Conservation (phyloP, 805 yeast species). For the Sugiyamaella smithiae region DNA sequence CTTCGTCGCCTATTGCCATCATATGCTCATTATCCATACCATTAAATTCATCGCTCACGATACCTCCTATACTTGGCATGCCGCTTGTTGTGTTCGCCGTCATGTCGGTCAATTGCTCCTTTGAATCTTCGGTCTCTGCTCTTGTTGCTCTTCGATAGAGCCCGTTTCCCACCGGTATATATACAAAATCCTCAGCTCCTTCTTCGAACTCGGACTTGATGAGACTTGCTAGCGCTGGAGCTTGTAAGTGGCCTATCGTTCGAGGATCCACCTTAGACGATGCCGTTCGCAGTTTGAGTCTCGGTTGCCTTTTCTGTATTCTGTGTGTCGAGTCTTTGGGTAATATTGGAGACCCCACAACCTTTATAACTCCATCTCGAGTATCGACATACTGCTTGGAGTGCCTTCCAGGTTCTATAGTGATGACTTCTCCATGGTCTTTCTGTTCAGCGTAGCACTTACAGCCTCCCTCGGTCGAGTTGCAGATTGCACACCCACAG, state of each 20-base stretch:
- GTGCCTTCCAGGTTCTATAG: constrained; percentile 23
- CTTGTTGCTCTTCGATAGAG: constrained; percentile 24
- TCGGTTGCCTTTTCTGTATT: background rate
- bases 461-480: background rate
- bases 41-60: background rate
- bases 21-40: background rate
- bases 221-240: background rate
- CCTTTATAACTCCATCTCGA: constrained; percentile 22
- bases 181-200: constrained; percentile 27
- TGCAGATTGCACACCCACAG: constrained; percentile 15
- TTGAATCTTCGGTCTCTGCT: background rate
- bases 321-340: background rate
- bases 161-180: constrained; percentile 35
- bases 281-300: background rate
- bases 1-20: background rate
- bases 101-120: background rate
- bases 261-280: background rate
- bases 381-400: constrained; percentile 26
- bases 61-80: background rate
- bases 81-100: too few species aligned
- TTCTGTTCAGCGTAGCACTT: constrained; percentile 3
- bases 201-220: constrained; percentile 19
- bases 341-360: constrained; percentile 15
- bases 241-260: background rate
- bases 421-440: constrained; percentile 17